Evolutionary conservation across 148 eudicot genomes (phyloP).

Genomic region (Rhododendron ovatum): DNA sequence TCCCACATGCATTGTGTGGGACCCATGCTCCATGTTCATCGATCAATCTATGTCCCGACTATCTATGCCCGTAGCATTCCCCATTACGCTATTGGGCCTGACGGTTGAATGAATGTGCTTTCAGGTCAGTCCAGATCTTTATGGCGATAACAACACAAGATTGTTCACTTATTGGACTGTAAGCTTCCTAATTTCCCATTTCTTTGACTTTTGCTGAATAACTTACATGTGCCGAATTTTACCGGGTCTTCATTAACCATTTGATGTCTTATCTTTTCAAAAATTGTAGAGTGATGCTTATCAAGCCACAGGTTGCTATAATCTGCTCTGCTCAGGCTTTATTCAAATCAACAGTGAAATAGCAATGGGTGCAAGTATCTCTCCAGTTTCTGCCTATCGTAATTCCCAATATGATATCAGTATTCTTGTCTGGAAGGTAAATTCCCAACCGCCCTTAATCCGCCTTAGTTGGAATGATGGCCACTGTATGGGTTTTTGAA

Average conservation of each 20-base stretch:
- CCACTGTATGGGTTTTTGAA: not conserved
- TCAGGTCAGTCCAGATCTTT: constrained; percentile 98
- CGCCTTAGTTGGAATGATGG: not conserved
- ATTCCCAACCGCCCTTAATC: constrained; percentile 12
- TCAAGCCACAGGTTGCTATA: constrained; percentile 99
- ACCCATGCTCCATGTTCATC: not conserved
- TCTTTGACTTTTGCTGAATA: not conserved
- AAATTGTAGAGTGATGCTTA: constrained; percentile 87
- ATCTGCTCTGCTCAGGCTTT: constrained; percentile 92
- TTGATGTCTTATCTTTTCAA: constrained; percentile 3
- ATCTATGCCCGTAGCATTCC: not conserved
- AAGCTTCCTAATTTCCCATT: constrained; percentile 24
- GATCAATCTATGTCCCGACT: not conserved
- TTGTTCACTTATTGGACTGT: constrained; percentile 99
- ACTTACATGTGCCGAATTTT: not conserved
- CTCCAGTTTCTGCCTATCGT: constrained; percentile 77
- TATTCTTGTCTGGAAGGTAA: constrained; percentile 98
- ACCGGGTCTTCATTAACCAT: not conserved
- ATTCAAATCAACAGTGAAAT: constrained; percentile 88
- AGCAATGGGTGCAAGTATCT: constrained; percentile 99
- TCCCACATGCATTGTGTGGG: not conserved
- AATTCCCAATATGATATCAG: constrained; percentile 92
- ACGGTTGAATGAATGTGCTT: constrained; percentile 13
- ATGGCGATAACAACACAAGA: constrained; percentile 96
- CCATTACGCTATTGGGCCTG: constrained; percentile 3